Conservation (phyloP, 768 basidiomycete species). For the Hygrophoropsis aurantiaca region DNA sequence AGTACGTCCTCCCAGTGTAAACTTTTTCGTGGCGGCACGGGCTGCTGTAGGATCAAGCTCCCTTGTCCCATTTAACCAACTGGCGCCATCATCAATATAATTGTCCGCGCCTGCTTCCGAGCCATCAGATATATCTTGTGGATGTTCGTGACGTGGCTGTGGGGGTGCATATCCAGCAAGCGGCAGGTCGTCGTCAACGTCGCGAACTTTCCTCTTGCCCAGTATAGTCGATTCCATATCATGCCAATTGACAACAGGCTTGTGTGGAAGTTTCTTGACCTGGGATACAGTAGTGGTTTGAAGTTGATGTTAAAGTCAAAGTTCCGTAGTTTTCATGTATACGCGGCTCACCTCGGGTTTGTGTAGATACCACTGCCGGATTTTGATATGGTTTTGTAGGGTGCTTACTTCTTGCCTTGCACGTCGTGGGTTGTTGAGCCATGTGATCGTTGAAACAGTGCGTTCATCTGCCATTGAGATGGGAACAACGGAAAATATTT, state of each 20-base stretch:
- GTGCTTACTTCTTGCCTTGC: slow-evolving; percentile 3
- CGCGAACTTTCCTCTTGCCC: neutral
- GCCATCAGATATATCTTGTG: neutral
- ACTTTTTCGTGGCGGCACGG: neutral
- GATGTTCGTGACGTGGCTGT: neutral
- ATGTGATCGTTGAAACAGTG: slow-evolving; percentile 10
- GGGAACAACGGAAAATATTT: slow-evolving; percentile 4
- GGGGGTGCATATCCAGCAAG: neutral
- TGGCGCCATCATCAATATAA: slow-evolving; percentile 4
- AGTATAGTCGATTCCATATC: slow-evolving; percentile 4
- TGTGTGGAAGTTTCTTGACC: neutral
- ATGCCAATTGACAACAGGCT: slow-evolving; percentile 2
- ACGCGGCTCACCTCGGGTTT: neutral
- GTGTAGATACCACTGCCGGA: neutral
- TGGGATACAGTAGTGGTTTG: too few relatives aligned
- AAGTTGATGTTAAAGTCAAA: too few relatives aligned
- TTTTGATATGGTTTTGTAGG: slow-evolving; percentile 6
- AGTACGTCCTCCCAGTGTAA: neutral
- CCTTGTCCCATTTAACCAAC: slow-evolving; percentile 1
- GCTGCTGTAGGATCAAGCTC: neutral
- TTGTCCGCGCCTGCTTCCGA: neutral
- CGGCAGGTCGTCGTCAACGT: neutral
- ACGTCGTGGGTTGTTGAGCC: slow-evolving; percentile 6
- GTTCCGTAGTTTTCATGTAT: too few relatives aligned
- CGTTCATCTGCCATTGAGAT: slow-evolving; percentile 8